Conservation (phyloP, 2,329 filamentous ascomycete genomes). For the Nothomitra cinnamomea region DNA sequence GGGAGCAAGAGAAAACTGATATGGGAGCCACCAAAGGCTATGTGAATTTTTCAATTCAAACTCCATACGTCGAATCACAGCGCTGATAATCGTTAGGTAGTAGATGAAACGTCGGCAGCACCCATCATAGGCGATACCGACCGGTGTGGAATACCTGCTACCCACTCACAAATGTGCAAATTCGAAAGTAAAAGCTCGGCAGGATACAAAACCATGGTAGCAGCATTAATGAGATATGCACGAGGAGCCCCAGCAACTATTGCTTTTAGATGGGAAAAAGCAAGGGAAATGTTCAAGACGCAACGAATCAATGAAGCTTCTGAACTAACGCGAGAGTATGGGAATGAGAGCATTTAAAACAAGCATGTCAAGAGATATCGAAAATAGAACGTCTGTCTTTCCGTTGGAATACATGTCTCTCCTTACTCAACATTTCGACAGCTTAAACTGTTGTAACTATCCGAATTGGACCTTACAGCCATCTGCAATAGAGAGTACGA, state of each 20-base stretch:
- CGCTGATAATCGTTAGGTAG: slow-evolving; percentile 30
- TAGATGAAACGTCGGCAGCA: slow-evolving; percentile 54
- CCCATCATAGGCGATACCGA: slow-evolving; percentile 52
- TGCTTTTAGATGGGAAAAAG: too few species aligned
- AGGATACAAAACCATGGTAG: slow-evolving; percentile 40
- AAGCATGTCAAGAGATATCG: too few species aligned
- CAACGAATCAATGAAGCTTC: too few species aligned
- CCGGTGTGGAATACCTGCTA: slow-evolving; percentile 55
- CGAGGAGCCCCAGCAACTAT: too few species aligned
- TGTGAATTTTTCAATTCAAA: neutral
- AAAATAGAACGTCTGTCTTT: too few species aligned
- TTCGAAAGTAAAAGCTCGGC: slow-evolving; percentile 46
- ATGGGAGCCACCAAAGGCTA: slow-evolving; percentile 38
- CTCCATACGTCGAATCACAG: too few species aligned
- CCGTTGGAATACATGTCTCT: too few species aligned
- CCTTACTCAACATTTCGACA: too few species aligned
- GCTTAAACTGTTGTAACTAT: neutral
- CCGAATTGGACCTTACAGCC: neutral
- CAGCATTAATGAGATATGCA: too few species aligned
- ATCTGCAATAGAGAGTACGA: neutral
- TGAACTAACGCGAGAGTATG: too few species aligned
- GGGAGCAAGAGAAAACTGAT: slow-evolving; percentile 56
- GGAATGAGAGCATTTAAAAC: too few species aligned
- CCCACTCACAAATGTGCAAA: slow-evolving; percentile 55
- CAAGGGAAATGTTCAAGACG: too few species aligned